Evolutionary conservation across 495 filamentous ascomycete species (phyloP), one percentile per base, ranked within the genome.

Genomic region (Penicillium paradoxum): DNA sequence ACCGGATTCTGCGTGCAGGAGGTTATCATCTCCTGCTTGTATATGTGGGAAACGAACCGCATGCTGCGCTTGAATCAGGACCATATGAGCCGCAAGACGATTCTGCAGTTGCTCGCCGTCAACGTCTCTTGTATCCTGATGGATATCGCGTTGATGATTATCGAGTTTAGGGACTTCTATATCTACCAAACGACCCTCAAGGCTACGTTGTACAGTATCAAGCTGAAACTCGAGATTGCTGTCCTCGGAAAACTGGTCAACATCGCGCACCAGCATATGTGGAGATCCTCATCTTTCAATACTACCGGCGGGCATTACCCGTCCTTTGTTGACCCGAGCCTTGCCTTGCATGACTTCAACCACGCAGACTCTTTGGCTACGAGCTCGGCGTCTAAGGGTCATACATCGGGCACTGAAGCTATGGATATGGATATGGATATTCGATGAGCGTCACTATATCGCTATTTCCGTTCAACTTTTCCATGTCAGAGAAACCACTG

Each of bases 121-220:
- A 66, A 66, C 37, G 58, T 64, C 8, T 44, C 61, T 34, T 66
- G 63, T 66, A 60, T 66, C 18, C 41, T 66, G 19, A 66, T 66
- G 63, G 63, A 66, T 49, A 64, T 66, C 19, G 63, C 63, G 1
- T 39, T 66, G 53, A 66, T 66, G 63, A 30, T 56, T 21, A 66
- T 64, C 39, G 63, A 66, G 54, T 66, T 66, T 21, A 64, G 55
- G 57, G 57, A 66, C 36, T 64, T 64, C 24, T 66, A 66, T 45
- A 64, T 66, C 47, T 66, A 62, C 49, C 63, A 66, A 30, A 66
- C 63, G 0, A 66, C 63, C 14, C 57, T 66, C 40, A 66, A 66
- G 24, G 63, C 63, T 1, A 66, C 60, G 4, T 45, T 66, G 13
- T 66, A 66, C 53, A 66, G 63, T 34, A 51, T 66, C 32, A 66